These are phyloP conservation scores for Lipomyces sp. DNA, from an alignment of 805 yeast genomes.

Conservation along the genomic window DNA sequence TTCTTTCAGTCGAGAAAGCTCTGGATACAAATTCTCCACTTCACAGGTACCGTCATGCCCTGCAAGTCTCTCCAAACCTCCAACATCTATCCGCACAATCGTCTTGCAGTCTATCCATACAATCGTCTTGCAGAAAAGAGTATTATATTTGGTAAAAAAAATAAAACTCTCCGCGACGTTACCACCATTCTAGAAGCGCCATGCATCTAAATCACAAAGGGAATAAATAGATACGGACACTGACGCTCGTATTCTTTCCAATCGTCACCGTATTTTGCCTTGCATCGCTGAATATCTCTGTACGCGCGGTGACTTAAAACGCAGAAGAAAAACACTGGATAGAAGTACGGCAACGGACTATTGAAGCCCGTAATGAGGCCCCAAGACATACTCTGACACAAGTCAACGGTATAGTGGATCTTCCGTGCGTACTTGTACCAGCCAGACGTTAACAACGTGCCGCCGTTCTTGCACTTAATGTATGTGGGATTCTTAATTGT, in stretches of 20 bases:
- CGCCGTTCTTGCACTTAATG: constrained; percentile 80
- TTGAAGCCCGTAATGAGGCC: constrained; percentile 83
- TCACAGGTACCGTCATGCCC: no score
- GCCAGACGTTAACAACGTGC: constrained; percentile 82
- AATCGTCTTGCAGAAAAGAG: no score
- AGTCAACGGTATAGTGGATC: constrained; percentile 93
- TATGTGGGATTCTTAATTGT: constrained; percentile 79
- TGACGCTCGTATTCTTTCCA: constrained; percentile 83
- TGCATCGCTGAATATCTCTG: constrained; percentile 85
- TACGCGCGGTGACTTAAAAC: constrained; percentile 85
- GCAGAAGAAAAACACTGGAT: constrained; percentile 83
- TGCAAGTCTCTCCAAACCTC: no score
- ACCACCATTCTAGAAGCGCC: no score
- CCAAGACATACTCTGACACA: constrained; percentile 85
- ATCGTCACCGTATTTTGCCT: constrained; percentile 85
- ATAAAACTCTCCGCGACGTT: no score
- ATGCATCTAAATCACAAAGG: constrained; percentile 38
- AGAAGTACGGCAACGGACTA: constrained; percentile 93
- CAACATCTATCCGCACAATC: no score
- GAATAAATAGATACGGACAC: constrained; percentile 91
- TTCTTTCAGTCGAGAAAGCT: no score
- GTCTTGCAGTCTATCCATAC: no score
- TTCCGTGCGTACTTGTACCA: constrained; percentile 94
- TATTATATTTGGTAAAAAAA: no score
- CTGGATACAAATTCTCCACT: no score